Evolutionary conservation across 805 yeast genomes (phyloP).

Genomic region (Candida gorgasii): DNA sequence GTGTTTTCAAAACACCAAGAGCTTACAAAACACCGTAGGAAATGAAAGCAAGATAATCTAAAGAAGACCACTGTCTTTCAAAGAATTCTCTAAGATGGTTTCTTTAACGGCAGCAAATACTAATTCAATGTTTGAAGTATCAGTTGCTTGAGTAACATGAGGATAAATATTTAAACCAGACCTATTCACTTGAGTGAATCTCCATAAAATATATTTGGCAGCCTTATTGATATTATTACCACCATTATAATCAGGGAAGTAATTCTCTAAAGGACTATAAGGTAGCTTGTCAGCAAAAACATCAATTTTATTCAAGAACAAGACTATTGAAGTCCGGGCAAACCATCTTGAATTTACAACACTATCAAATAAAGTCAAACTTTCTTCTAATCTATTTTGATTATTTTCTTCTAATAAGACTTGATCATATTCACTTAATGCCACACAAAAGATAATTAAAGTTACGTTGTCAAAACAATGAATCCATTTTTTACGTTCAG

Average conservation of each 20-base stretch:
- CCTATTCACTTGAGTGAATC: slow-evolving; percentile 81
- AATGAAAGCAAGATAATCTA: background rate
- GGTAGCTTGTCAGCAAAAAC: slow-evolving; percentile 84
- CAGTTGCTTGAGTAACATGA: slow-evolving; percentile 93
- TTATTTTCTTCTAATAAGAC: slow-evolving; percentile 71
- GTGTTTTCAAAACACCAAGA: background rate
- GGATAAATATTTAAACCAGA: slow-evolving; percentile 83
- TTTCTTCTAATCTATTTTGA: slow-evolving; percentile 80
- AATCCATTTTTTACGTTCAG: slow-evolving; percentile 96
- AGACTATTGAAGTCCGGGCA: slow-evolving; percentile 77
- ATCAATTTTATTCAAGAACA: slow-evolving; percentile 88
- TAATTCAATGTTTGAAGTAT: slow-evolving; percentile 81
- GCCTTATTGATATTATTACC: slow-evolving; percentile 89
- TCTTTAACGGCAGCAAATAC: slow-evolving; percentile 86
- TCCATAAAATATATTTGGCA: slow-evolving; percentile 87
- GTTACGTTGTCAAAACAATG: slow-evolving; percentile 95
- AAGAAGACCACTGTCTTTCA: slow-evolving; percentile 71
- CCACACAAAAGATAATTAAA: slow-evolving; percentile 85
- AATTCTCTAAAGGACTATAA: slow-evolving; percentile 74
- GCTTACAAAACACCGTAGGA: background rate
- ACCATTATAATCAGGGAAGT: slow-evolving; percentile 89
- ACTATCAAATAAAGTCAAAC: slow-evolving; percentile 81
- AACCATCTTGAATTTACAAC: slow-evolving; percentile 94
- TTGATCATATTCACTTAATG: slow-evolving; percentile 90
- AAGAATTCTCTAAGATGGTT: slow-evolving; percentile 71